A percentile compares a stretch with the other conserved stretches of the same genome.
Evolutionary conservation across 352 stramenopile genomes (phyloP).

Genomic region (Paralagenidium karlingii): DNA sequence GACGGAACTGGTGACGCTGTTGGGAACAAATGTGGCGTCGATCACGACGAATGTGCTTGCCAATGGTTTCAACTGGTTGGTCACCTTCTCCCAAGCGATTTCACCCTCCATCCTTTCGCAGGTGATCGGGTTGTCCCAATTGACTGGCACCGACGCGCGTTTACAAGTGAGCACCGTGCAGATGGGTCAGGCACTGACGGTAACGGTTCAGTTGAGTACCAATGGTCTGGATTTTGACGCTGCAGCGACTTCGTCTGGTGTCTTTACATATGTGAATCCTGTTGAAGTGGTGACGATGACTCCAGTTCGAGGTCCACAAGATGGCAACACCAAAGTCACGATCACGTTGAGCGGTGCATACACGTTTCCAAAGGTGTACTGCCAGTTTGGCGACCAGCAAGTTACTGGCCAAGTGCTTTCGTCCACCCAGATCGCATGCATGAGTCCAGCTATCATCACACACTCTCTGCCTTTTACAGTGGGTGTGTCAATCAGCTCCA

Average conservation of each 20-base stretch:
- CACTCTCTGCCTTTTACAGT: too few species aligned
- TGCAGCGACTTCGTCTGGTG: too few species aligned
- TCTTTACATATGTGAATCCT: constrained; percentile 27
- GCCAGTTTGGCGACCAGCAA: constrained; percentile 33
- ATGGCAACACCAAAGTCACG: constrained; percentile 39
- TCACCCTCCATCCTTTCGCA: constrained; percentile 1
- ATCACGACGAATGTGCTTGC: background rate
- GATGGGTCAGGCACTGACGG: constrained; percentile 7
- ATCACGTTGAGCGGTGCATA: constrained; percentile 15
- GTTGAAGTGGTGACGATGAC: constrained; percentile 16
- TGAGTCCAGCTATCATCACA: constrained; percentile 5
- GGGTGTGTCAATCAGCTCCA: constrained; percentile 14
- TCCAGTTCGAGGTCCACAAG: constrained; percentile 31
- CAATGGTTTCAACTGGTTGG: constrained; percentile 7
- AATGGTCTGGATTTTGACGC: too few species aligned
- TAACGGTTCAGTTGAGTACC: constrained; percentile 14
- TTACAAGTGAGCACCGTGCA: constrained; percentile 8
- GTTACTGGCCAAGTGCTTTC: constrained; percentile 11
- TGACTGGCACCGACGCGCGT: constrained; percentile 9
- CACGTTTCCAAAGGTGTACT: constrained; percentile 17
- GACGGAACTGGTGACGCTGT: constrained; percentile 6
- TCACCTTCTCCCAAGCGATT: constrained; percentile 9
- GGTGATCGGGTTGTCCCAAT: constrained; percentile 3
- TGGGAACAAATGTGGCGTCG: constrained; percentile 1
- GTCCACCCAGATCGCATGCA: constrained; percentile 13